Evolutionary conservation across 2,329 filamentous ascomycete genomes (phyloP).

Genomic region (Lojkania enalia): DNA sequence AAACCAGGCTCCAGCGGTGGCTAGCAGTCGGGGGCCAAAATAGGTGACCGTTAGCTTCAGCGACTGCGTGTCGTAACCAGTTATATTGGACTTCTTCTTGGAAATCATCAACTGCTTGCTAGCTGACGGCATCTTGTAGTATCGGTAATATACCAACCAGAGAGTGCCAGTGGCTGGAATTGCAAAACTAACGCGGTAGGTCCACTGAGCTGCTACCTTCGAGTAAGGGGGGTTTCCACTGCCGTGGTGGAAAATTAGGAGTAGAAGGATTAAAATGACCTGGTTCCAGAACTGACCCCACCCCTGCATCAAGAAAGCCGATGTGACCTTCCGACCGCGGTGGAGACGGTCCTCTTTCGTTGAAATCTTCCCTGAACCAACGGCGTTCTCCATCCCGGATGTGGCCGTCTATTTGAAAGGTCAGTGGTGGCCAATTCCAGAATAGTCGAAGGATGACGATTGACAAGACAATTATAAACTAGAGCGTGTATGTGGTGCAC

Average conservation of each 20-base stretch:
- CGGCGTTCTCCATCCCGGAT: slow-evolving; percentile 88
- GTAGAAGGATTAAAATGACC: slow-evolving; percentile 79
- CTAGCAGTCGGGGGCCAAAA: slow-evolving; percentile 84
- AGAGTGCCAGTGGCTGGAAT: slow-evolving; percentile 87
- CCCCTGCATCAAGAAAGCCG: slow-evolving; percentile 96
- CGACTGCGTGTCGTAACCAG: slow-evolving; percentile 88
- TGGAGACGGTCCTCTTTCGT: slow-evolving; percentile 92
- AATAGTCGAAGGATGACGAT: no score
- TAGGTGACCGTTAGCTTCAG: slow-evolving; percentile 76
- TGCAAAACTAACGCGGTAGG: slow-evolving; percentile 89
- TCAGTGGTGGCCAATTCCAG: no score
- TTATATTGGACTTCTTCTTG: slow-evolving; percentile 85
- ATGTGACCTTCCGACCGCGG: slow-evolving; percentile 92
- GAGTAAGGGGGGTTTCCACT: slow-evolving; percentile 77
- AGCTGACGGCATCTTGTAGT: slow-evolving; percentile 89
- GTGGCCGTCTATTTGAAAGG: slow-evolving; percentile 81
- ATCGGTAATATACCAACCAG: slow-evolving; percentile 95
- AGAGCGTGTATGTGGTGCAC: no score
- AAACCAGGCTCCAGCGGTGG: slow-evolving; percentile 89
- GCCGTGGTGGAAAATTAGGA: slow-evolving; percentile 86
- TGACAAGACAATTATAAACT: no score
- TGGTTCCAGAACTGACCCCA: slow-evolving; percentile 98
- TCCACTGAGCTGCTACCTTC: slow-evolving; percentile 77
- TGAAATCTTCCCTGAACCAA: slow-evolving; percentile 82
- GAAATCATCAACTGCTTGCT: slow-evolving; percentile 78